Conservation (phyloP, 805 yeast genomes). For the Ogataea allantospora region DNA sequence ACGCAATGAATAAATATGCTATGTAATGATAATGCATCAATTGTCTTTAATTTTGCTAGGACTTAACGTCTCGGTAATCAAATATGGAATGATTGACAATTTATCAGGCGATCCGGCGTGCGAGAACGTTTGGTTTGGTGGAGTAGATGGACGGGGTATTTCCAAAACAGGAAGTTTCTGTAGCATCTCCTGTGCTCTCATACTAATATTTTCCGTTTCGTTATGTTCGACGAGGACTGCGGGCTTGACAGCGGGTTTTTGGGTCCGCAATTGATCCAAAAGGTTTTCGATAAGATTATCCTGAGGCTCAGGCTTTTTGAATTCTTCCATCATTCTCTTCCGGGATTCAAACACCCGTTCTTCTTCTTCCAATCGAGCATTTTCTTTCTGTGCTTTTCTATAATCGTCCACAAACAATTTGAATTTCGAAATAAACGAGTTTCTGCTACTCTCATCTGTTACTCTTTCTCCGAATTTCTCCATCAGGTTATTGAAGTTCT, state of each 20-base stretch:
- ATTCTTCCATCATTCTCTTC: constrained; percentile 50
- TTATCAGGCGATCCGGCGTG: constrained; percentile 13
- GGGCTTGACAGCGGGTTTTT: constrained; percentile 7
- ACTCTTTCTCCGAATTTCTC: constrained; percentile 71
- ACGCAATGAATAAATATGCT: constrained; percentile 6
- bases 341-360: constrained; percentile 62
- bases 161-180: constrained; percentile 9
- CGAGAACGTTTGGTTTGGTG: constrained; percentile 1
- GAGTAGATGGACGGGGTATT: constrained; percentile 4
- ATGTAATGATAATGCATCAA: constrained; percentile 9
- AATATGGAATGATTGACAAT: constrained; percentile 23
- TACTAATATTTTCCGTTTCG: constrained; percentile 18
- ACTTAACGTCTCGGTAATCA: constrained; percentile 10
- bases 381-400: constrained; percentile 63
- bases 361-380: constrained; percentile 66
- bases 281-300: constrained; percentile 24
- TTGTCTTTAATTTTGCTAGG: constrained; percentile 12
- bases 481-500: constrained; percentile 59
- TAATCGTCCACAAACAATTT: constrained; percentile 58
- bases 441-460: constrained; percentile 48
- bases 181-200: constrained; percentile 26
- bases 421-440: constrained; percentile 61
- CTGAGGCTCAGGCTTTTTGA: constrained; percentile 20
- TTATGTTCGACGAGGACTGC: constrained; percentile 8
- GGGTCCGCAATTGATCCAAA: constrained; percentile 22